These are phyloP conservation scores for Tetradesmus obliquus DNA, from an alignment of 139 green algal genomes.

Conservation along the genomic window DNA sequence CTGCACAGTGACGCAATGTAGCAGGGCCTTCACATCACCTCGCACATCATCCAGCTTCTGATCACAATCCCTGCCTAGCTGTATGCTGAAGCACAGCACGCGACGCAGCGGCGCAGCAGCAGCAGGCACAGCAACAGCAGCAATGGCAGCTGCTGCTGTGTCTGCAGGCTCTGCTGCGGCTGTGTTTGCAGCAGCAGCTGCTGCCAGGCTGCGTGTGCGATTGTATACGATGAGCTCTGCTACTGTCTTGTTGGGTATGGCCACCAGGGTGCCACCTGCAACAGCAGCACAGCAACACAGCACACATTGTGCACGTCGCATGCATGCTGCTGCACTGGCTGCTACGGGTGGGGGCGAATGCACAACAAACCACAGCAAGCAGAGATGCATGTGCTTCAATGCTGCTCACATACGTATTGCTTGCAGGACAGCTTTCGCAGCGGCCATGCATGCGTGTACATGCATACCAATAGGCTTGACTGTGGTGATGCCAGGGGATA, in stretches of 20 bases:
- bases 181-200: neutral
- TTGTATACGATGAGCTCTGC: conserved; percentile 15
- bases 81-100: conserved; percentile 33
- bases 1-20: neutral
- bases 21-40: neutral
- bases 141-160: conserved; percentile 5
- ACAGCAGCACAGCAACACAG: neutral
- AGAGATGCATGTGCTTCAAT: neutral
- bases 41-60: neutral
- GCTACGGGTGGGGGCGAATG: neutral
- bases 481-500: too few relatives aligned
- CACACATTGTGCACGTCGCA: neutral
- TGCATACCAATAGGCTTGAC: too few relatives aligned
- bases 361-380: neutral
- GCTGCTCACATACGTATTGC: neutral
- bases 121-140: neutral
- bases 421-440: neutral
- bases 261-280: conserved; percentile 9
- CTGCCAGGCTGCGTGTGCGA: neutral
- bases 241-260: conserved; percentile 26
- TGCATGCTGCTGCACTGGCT: too few relatives aligned
- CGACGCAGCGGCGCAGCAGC: neutral
- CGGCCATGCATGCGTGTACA: too few relatives aligned
- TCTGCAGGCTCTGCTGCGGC: neutral
- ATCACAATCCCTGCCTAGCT: neutral